phyloP scores from a whole-genome alignment of 768 basidiomycete genomes.

The Bullera alba region DNA sequence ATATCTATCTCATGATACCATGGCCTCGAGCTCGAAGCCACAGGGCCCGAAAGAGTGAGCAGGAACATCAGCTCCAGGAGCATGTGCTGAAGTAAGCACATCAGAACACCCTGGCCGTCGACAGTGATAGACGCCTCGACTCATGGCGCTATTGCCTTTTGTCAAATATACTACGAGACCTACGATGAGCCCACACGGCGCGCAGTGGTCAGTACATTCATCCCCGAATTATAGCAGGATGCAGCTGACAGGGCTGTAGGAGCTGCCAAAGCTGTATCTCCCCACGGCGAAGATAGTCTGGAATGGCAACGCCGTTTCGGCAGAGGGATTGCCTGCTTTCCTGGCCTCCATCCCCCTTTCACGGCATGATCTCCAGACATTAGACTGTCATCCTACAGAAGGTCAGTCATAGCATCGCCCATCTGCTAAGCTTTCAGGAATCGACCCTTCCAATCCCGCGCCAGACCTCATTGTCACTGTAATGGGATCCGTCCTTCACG shows the following conservation, averaged over 20 bases:
- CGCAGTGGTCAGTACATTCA: constrained; percentile 15
- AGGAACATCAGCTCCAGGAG: too few relatives aligned
- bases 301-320: constrained; percentile 32
- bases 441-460: constrained; percentile 5
- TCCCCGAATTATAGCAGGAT: background rate
- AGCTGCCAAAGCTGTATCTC: constrained; percentile 29
- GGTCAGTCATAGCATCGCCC: constrained; percentile 10
- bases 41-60: too few relatives aligned
- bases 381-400: constrained; percentile 38
- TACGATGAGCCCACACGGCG: constrained; percentile 38
- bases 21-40: background rate
- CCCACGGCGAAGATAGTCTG: constrained; percentile 34
- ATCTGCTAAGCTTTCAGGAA: background rate
- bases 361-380: constrained; percentile 37
- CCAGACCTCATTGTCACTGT: constrained; percentile 37
- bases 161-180: constrained; percentile 39
- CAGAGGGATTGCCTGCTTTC: constrained; percentile 18
- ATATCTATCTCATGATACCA: too few relatives aligned
- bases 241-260: constrained; percentile 7
- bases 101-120: constrained; percentile 21
- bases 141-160: constrained; percentile 39
- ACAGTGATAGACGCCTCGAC: constrained; percentile 33
- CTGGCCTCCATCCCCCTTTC: constrained; percentile 27
- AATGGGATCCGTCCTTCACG: constrained; percentile 36
- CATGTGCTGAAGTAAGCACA: background rate